Evolutionary conservation across 257 asterid genomes (phyloP), one percentile per base, ranked within the genome.

Genomic region (Marsdenia floribunda): DNA sequence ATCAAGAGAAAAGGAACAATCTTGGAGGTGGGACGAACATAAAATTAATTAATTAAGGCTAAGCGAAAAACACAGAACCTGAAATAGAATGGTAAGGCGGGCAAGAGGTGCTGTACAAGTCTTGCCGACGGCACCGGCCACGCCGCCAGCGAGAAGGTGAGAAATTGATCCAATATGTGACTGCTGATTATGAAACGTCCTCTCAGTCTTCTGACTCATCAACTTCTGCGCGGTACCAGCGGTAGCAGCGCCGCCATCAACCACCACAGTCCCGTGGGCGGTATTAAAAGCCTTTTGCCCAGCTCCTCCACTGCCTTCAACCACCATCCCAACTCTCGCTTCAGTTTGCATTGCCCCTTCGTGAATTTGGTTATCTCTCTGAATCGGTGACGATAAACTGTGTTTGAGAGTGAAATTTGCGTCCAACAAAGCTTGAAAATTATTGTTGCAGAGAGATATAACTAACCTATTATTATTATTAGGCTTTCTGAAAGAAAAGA

Each of bases 51-150:
- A 29, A 29, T 2, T 35, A 29, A 63, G 29, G 14, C 58, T 29
- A 79, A 5, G 61, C 14, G 37, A 53, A 54, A 55, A 49, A 59
- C 1, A 49, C 8, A 9, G 29, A 59, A 85, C 93, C 97, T 91
- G 97, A 78, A 92, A 92, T 3, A 88, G 92, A 76, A 92, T 92
- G 60, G 97, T 92, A 60, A 92, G 91, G 70, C 97, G 93, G 38
- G 96, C 92, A 21, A 92, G 91, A 38, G 97, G 97, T 26, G 97
- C 96, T 26, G 97, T 92, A 73, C 93, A 88, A 24, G 97, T 92
- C 88, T 92, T 92, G 79, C 95, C 90, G 33, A 92, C 87, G 68
- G 97, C 96, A 59, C 97, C 96, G 68, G 97, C 97, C 15, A 92
- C 72, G n/a, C 97, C 96, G 6, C 97, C 96, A 29, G 96, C 96